These are phyloP conservation scores for Umbelopsis ramanniana DNA, from an alignment of 192 early-diverging fungal genomes.

Conservation along the genomic window DNA sequence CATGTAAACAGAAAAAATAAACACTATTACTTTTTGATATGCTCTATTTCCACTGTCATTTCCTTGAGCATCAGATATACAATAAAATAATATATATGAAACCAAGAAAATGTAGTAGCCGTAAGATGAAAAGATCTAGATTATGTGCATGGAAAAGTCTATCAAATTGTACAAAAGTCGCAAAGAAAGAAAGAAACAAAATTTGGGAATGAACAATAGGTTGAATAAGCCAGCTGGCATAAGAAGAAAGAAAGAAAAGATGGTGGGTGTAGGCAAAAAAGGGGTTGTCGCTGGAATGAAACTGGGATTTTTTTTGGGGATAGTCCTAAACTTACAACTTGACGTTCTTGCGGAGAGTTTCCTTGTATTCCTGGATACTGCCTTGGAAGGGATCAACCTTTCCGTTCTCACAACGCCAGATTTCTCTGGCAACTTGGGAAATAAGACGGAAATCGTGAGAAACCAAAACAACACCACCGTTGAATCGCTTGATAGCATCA, in stretches of 20 bases:
- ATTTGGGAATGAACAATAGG: conserved; percentile 9
- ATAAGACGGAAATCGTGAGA: conserved; percentile 99
- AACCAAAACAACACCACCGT: conserved; percentile 96
- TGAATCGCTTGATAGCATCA: conserved; percentile 92
- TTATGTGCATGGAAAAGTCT: conserved; percentile 22
- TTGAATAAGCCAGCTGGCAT: not conserved
- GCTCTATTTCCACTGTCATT: conserved; percentile 6
- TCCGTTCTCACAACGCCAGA: conserved; percentile 91
- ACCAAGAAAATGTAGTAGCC: not conserved
- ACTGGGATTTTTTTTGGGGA: too few relatives aligned
- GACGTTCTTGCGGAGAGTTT: conserved; percentile 82
- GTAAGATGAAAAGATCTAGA: conserved; percentile 15
- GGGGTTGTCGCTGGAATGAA: not conserved
- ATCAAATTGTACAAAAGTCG: conserved; percentile 20
- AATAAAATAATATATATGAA: not conserved
- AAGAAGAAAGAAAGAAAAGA: not conserved
- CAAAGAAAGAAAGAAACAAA: not conserved
- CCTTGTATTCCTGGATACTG: conserved; percentile 92
- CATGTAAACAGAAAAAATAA: not conserved
- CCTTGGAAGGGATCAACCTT: conserved; percentile 77
- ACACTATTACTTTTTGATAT: conserved; percentile 8
- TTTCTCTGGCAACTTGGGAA: conserved; percentile 93
- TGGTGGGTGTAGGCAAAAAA: not conserved
- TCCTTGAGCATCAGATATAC: not conserved
- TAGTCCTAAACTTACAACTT: conserved; percentile 43